These are phyloP conservation scores for Pichia occidentalis DNA, from an alignment of 805 yeast genomes.

Conservation along the genomic window DNA sequence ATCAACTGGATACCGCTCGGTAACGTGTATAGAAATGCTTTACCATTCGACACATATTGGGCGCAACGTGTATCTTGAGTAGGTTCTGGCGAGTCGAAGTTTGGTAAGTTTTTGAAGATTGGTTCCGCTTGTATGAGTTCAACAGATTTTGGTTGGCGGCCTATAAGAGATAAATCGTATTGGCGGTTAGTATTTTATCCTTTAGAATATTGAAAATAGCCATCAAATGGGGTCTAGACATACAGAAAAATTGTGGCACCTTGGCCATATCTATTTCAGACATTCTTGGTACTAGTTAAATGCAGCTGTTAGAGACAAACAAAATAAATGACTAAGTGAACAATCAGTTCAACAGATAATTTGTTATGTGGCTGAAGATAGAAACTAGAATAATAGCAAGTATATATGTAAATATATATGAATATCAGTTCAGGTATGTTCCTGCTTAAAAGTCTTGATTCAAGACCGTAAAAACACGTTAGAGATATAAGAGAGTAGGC, in stretches of 20 bases:
- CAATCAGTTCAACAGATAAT: too few species aligned
- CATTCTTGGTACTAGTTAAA: too few species aligned
- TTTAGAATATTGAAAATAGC: too few species aligned
- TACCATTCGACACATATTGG: conserved; percentile 61
- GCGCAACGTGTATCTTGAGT: conserved; percentile 51
- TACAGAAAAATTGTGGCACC: conserved; percentile 27
- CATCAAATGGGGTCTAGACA: conserved; percentile 2
- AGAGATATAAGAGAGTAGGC: too few species aligned
- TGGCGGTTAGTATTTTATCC: too few species aligned
- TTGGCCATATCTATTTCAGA: conserved; percentile 6
- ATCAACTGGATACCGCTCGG: conserved; percentile 53
- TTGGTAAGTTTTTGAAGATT: conserved; percentile 25
- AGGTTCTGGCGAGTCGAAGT: conserved; percentile 26
- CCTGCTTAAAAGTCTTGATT: too few species aligned
- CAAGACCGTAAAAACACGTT: too few species aligned
- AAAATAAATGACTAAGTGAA: neutral
- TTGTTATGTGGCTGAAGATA: too few species aligned
- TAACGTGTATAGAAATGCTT: conserved; percentile 65
- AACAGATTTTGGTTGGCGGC: conserved; percentile 51
- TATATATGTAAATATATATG: too few species aligned
- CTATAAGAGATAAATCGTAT: neutral
- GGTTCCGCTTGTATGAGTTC: conserved; percentile 48
- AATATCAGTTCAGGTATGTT: too few species aligned
- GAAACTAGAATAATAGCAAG: too few species aligned
- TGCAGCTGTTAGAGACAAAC: too few species aligned